Evolutionary conservation across 352 stramenopile species (phyloP), one percentile per base, ranked within the genome.

Genomic region (Pythium sp.): DNA sequence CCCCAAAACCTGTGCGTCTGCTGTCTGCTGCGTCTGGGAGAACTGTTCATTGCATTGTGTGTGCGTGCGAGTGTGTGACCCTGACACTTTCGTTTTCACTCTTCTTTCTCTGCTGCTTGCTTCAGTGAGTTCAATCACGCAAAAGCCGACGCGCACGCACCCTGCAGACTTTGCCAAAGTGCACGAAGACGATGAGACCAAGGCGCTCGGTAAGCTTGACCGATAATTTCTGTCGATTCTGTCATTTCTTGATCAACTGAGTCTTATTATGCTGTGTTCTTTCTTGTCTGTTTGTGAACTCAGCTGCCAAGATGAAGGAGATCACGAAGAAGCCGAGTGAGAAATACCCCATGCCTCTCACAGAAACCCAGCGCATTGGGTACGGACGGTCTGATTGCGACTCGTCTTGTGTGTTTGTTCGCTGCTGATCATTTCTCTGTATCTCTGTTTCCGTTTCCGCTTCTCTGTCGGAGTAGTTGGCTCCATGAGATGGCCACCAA

Each of bases 101-200:
- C 34, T 41, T 41, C 4, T 7, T 32, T 32, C 30, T 38, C 26
- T 46, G 36, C 22, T 47, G 36, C 20, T 26, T 53, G 5, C 41
- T 41, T 3, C 60, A 95, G 87, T 95, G 65, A 92, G 84, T 64
- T 74, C 87, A 0, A 88, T 95, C 62, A 83, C 87, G 5, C 67
- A 86, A 22, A 95, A 95, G 58, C 85, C 87, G 18, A 95, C 87
- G 6, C 76, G 80, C 60, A 93, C 86, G 2, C 80, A 95, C 41
- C 87, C 85, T 8, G 77, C 75, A 24, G 85, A 92, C 62, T 95
- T 95, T 63, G 84, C 72, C 36, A 86, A 86, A 62, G 57, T 76
- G 22, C 68, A 78, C 43, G 78, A 89, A 38, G 76, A 92, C 51
- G 70, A 78, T n/a, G 76, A 78, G 7, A 86, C 77, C 3, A 73